Evolutionary conservation across 768 basidiomycete species (phyloP), one percentile per base, ranked within the genome.

Genomic region (Epithele typhae): DNA sequence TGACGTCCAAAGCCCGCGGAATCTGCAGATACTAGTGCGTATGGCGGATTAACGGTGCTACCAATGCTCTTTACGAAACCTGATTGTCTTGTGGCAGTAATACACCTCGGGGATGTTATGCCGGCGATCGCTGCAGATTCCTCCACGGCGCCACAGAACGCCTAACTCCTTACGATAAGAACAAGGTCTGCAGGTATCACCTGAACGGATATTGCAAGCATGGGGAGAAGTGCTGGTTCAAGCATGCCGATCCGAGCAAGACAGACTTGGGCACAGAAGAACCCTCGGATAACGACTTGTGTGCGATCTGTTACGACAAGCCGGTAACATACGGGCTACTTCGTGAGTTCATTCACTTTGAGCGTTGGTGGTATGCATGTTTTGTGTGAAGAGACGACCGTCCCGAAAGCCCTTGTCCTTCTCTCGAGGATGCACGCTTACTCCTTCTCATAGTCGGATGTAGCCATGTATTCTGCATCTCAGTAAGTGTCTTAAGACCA

Each of bases 201-300:
- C 75, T 73, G 4, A 67, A 72, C 40, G 88, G 89, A 0, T 86
- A 75, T 61, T 91, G 89, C 59, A 79, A 73, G 52, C 70, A 77
- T 25, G 87, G 84, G 11, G 78, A 78, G 37, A 63, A 66, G 25
- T 92, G 89, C 60, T 90, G 88, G 89, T 92, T 89, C 64, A 61
- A 68, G 25, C 88, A 92, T 58, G 68, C 64, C 43, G 56, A 68
- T 23, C 62, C 62, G 9, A 19, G n/a, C 33, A 36, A 48, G 36
- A 33, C 23, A 4, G 32, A n/a, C n/a, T 4, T 67, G 65, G 14
- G 69, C 71, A 27, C 76, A 73, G 24, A 74, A 80, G 7, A n/a
- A n/a, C n/a, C n/a, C n/a, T n/a, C n/a, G n/a, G n/a, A n/a, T n/a
- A n/a, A n/a, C n/a, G 72, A 77, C 35, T 56, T 69, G 3, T 91